Evolutionary conservation across 768 basidiomycete species (phyloP).

Genomic region (Xerocomus spinulosus): DNA sequence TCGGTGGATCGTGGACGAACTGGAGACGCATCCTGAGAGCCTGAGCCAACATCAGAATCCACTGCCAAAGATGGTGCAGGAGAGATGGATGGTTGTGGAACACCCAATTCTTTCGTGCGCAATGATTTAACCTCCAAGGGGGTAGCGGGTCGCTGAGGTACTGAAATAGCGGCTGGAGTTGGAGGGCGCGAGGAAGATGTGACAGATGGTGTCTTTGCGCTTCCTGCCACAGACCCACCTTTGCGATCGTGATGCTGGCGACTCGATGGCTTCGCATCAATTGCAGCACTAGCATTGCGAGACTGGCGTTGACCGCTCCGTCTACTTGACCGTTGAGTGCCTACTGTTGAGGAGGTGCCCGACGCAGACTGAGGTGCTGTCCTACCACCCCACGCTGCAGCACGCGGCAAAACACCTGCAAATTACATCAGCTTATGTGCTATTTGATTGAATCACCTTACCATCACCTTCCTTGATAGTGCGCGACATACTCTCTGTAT

Average conservation of each 20-base stretch:
- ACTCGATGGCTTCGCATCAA: conserved; percentile 33
- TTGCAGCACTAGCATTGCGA: conserved; percentile 35
- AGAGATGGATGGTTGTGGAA: conserved; percentile 36
- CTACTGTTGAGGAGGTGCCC: conserved; percentile 13
- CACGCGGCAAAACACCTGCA: conserved; percentile 56
- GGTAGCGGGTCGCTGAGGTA: conserved; percentile 41
- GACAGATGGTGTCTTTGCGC: conserved; percentile 43
- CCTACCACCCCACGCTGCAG: conserved; percentile 60
- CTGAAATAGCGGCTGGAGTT: conserved; percentile 41
- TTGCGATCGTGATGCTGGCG: conserved; percentile 45
- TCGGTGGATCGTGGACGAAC: conserved; percentile 39
- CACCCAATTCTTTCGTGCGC: conserved; percentile 40
- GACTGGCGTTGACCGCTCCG: conserved; percentile 47
- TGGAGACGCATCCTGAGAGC: conserved; percentile 42
- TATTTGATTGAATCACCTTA: conserved; percentile 5
- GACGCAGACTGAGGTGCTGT: conserved; percentile 20
- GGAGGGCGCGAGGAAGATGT: conserved; percentile 54
- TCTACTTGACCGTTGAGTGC: conserved; percentile 37
- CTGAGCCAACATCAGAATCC: conserved; percentile 47
- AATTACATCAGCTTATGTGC: conserved; percentile 7
- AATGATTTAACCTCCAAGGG: conserved; percentile 38
- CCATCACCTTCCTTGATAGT: conserved; percentile 60
- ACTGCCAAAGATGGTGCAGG: conserved; percentile 46
- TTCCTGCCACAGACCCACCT: conserved; percentile 26
- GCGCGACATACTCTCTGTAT: conserved; percentile 67